Base-by-base conservation (phyloP, 306 rosid genomes). In the Potentilla sterilis region DNA sequence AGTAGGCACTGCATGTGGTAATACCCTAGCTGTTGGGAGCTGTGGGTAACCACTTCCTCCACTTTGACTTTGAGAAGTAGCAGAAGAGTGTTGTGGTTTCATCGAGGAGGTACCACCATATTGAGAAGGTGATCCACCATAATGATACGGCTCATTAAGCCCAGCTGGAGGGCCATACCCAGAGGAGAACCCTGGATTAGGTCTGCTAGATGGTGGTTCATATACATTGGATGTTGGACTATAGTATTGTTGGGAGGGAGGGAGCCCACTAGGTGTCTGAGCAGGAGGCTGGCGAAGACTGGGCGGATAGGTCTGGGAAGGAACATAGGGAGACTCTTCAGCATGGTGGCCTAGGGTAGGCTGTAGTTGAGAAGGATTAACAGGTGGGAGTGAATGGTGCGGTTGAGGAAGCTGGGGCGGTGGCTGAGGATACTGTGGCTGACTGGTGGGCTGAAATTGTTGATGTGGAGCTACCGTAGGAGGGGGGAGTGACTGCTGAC, bases 21-120 rank as follows among this genome's bases (percentile, higher is more conserved):
- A 85, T 19, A 83, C 64, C 52, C 90, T 85, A 38, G 97, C 98
- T 44, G 95, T 86, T 34, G 98, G 98, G 55, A 87, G 90, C 77
- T 89, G 97, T 32, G 93, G 97, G 83, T 93, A 93, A 66, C 92
- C 89, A 64, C 86, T 82, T 83, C 95, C 95, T 66, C 89, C 89
- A 49, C 86, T 81, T 57, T 77, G 81, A 74, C 85, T 83, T 61
- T 77, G 81, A 72, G 88, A 75, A 48, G 73, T 67, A 4, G 87
- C 67, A 70, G 89, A 75, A 75, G 86, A 81, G 32, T 87, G 92
- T 49, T 76, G 87, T 54, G 84, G 89, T 78, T 87, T 90, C 32
- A 66, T 70, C 9, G 82, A 66, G n/a, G 91, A 61, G 69, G 77
- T 22, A 54, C 82, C 77, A 34, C 88, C 91, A 85, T 87, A 90